Conservation (phyloP, 495 filamentous ascomycete species). For the Podospora pseudocomata region DNA sequence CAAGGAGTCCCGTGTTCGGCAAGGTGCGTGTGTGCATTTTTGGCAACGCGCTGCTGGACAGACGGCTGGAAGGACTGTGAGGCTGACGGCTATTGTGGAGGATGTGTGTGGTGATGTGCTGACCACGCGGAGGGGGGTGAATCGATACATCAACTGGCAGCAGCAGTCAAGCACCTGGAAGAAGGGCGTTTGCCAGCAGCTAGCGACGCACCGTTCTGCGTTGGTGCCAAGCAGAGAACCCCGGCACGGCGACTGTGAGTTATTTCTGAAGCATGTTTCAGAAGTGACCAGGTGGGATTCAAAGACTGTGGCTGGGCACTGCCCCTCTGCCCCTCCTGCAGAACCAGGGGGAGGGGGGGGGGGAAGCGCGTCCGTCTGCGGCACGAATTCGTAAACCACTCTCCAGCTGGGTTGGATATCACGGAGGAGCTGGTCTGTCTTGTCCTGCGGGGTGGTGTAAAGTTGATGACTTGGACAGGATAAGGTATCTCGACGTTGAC, state of each 20-base stretch:
- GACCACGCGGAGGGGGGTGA: conserved; percentile 2
- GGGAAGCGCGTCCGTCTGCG: conserved; percentile 11
- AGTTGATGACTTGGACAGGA: background rate
- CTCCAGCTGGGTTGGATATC: background rate
- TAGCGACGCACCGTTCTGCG: background rate
- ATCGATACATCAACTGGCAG: background rate
- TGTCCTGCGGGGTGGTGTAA: background rate
- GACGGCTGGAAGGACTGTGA: background rate
- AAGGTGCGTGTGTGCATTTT: background rate
- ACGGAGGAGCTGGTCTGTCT: background rate
- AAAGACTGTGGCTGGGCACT: conserved; percentile 29
- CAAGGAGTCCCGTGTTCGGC: background rate
- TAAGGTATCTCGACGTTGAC: background rate
- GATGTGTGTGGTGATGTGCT: background rate
- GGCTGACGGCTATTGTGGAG: background rate
- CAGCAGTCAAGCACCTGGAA: conserved; percentile 1
- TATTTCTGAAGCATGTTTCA: conserved; percentile 38
- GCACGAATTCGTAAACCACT: conserved; percentile 15
- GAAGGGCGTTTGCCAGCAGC: conserved; percentile 9
- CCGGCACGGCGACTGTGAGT: conserved; percentile 17
- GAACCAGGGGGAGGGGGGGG: conserved; percentile 17
- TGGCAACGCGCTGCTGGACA: background rate
- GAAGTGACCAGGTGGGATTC: conserved; percentile 26
- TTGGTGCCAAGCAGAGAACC: conserved; percentile 16
- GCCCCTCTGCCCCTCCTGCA: conserved; percentile 17